Conservation (phyloP, 495 filamentous ascomycete genomes). For the Wilcoxina mikolae region DNA sequence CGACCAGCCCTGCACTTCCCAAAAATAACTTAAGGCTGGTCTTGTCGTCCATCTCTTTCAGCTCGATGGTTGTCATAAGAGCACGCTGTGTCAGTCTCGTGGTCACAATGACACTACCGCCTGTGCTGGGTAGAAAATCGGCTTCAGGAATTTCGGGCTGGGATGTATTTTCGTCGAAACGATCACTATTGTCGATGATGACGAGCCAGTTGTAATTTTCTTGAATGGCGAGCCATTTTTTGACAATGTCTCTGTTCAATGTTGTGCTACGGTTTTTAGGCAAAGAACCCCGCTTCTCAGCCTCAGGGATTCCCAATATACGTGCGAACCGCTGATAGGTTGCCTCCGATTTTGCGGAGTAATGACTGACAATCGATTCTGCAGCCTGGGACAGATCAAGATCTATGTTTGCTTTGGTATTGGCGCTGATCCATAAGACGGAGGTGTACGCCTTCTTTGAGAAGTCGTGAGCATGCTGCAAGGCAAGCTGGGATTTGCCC, state of each 20-base stretch:
- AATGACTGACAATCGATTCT: conserved; percentile 12
- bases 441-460: conserved; percentile 3
- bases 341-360: conserved; percentile 6
- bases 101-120: conserved; percentile 15
- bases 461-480: conserved; percentile 12
- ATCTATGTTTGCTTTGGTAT: conserved; percentile 8
- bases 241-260: neutral
- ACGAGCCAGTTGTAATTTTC: conserved; percentile 13
- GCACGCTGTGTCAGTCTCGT: neutral
- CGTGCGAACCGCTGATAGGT: conserved; percentile 1
- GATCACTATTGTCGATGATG: conserved; percentile 17
- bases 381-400: conserved; percentile 6
- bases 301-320: conserved; percentile 1
- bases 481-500: conserved; percentile 11
- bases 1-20: neutral
- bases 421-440: conserved; percentile 11
- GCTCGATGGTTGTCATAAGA: neutral
- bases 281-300: no score
- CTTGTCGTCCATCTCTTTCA: neutral
- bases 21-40: neutral
- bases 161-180: conserved; percentile 9
- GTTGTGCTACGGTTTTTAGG: no score
- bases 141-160: conserved; percentile 9
- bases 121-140: conserved; percentile 7
- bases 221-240: conserved; percentile 3